phyloP scores from a whole-genome alignment of 306 rosid genomes.

The Glycyrrhiza uralensis region DNA sequence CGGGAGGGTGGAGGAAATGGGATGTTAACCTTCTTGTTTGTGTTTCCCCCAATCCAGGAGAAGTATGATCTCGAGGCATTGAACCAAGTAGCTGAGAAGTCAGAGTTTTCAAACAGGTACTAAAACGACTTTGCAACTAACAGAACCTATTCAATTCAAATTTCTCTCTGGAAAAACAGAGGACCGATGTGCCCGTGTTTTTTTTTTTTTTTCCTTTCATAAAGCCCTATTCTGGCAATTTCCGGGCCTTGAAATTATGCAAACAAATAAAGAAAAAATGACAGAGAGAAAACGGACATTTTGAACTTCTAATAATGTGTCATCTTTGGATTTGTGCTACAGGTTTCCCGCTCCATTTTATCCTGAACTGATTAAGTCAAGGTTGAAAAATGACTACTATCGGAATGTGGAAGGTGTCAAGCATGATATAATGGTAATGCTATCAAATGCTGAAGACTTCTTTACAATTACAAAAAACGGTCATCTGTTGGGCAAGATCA shows the following conservation, averaged over 20 bases:
- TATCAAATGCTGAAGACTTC: conserved; percentile 49
- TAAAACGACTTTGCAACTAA: conserved; percentile 10
- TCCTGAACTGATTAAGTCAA: conserved; percentile 62
- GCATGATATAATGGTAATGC: conserved; percentile 66
- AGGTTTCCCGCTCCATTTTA: conserved; percentile 64
- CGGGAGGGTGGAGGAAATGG: not conserved
- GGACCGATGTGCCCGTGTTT: not conserved
- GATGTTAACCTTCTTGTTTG: conserved; percentile 16
- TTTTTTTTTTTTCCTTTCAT: not conserved
- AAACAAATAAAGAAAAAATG: not conserved
- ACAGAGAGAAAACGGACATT: not conserved
- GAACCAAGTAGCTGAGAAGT: conserved; percentile 51
- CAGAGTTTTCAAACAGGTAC: conserved; percentile 73
- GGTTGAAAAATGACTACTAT: conserved; percentile 63
- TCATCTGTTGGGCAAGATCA: conserved; percentile 35
- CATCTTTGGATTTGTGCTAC: conserved; percentile 32
- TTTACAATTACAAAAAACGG: conserved; percentile 27
- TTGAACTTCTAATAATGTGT: conserved; percentile 5
- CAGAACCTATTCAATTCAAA: not conserved
- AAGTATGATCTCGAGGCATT: conserved; percentile 42
- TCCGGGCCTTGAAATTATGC: not conserved
- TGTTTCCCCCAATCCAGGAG: conserved; percentile 43
- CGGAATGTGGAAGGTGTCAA: conserved; percentile 65
- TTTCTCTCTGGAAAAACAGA: conserved; percentile 5
- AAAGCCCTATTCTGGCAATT: conserved; percentile 2